A percentile compares a stretch with the other conserved stretches of the same genome.
phyloP scores from a whole-genome alignment of 768 basidiomycete genomes.

The Kwoniella bestiolae region DNA sequence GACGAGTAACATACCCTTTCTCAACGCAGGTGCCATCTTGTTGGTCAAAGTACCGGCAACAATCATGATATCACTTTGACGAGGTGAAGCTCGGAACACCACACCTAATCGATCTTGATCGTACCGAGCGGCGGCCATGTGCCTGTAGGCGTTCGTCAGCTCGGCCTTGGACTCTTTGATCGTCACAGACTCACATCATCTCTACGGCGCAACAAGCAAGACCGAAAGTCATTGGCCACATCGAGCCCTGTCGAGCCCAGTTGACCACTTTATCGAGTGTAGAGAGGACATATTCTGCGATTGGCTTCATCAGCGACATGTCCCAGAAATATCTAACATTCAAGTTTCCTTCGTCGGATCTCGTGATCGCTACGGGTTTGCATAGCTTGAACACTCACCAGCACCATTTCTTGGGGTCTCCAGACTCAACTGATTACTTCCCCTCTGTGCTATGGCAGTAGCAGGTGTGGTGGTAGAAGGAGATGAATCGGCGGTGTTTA shows the following conservation, averaged over 20 bases:
- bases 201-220: slow-evolving; percentile 99
- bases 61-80: slow-evolving; percentile 98
- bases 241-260: slow-evolving; percentile 96
- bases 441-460: slow-evolving; percentile 73
- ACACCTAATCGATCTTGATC: slow-evolving; percentile 97
- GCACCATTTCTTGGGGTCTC: slow-evolving; percentile 88
- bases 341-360: neutral
- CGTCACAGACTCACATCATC: slow-evolving; percentile 54
- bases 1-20: slow-evolving; percentile 66
- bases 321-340: neutral
- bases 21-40: slow-evolving; percentile 98
- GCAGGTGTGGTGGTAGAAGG: slow-evolving; percentile 52
- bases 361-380: neutral
- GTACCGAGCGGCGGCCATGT: slow-evolving; percentile 98
- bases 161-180: neutral
- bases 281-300: slow-evolving; percentile 88
- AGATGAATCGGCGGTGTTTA: slow-evolving; percentile 47
- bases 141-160: slow-evolving; percentile 98
- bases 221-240: slow-evolving; percentile 99
- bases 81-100: slow-evolving; percentile 98
- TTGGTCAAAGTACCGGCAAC: slow-evolving; percentile 98
- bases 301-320: neutral
- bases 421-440: slow-evolving; percentile 81
- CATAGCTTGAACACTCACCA: slow-evolving; percentile 64
- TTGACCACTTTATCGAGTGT: slow-evolving; percentile 95